Percentiles rank a stretch among this genome's conserved stretches.
Evolutionary conservation across 805 yeast species (phyloP).

Genomic region (Sugiyamaella mastotermitis): DNA sequence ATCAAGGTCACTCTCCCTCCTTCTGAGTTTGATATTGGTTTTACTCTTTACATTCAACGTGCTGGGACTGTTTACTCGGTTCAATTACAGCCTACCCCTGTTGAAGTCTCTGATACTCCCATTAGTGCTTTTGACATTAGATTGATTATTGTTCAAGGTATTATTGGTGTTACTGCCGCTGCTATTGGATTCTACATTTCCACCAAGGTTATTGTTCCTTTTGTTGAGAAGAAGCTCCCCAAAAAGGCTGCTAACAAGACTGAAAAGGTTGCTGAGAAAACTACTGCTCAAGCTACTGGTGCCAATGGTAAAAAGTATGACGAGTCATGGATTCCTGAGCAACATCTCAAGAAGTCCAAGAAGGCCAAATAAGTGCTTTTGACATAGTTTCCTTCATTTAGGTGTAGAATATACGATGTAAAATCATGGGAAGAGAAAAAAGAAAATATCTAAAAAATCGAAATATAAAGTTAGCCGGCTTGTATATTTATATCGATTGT

Average conservation of each 20-base stretch:
- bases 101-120: constrained; percentile 55
- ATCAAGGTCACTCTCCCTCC: constrained; percentile 55
- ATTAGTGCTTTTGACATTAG: constrained; percentile 70
- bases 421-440: too few relatives aligned
- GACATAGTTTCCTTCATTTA: too few relatives aligned
- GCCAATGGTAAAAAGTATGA: constrained; percentile 32
- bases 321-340: constrained; percentile 41
- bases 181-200: constrained; percentile 39
- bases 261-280: constrained; percentile 14
- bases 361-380: too few relatives aligned
- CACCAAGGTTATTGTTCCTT: constrained; percentile 12
- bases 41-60: constrained; percentile 17
- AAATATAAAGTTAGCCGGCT: too few relatives aligned
- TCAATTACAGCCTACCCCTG: constrained; percentile 18
- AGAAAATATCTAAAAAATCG: too few relatives aligned
- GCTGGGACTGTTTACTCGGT: constrained; percentile 20
- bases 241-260: constrained; percentile 4
- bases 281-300: constrained; percentile 18
- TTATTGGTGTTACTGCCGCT: constrained; percentile 45
- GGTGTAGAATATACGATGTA: too few relatives aligned
- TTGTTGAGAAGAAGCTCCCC: constrained; percentile 6
- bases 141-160: constrained; percentile 54
- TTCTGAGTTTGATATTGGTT: constrained; percentile 46
- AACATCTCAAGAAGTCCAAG: constrained; percentile 33
- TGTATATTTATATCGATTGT: too few relatives aligned